Evolutionary conservation across 1,139 yeast genomes (phyloP).

Genomic region (Candida glucosophila): DNA sequence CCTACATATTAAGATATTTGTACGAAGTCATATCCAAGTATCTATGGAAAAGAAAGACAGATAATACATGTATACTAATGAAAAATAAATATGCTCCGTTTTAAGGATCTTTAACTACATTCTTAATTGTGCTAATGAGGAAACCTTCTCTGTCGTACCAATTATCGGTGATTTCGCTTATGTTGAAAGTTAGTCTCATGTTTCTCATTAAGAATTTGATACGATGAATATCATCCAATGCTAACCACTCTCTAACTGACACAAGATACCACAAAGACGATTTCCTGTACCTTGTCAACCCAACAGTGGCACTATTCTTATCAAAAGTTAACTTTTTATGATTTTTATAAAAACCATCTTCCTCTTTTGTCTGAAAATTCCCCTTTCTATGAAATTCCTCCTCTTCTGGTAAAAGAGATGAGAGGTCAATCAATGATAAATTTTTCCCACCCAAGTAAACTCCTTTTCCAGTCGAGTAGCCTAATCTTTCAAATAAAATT

Average conservation of each 20-base stretch:
- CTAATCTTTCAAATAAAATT: constrained; percentile 32
- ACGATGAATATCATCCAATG: constrained; percentile 19
- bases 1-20: too few relatives aligned
- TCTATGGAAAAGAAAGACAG: too few relatives aligned
- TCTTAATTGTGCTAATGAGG: constrained; percentile 23
- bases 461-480: constrained; percentile 28
- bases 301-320: constrained; percentile 30
- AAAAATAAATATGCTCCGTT: too few relatives aligned
- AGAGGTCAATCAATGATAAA: constrained; percentile 5
- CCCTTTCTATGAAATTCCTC: constrained; percentile 5
- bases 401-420: constrained; percentile 1
- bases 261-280: constrained; percentile 73
- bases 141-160: constrained; percentile 33
- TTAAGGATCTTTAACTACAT: too few relatives aligned
- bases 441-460: constrained; percentile 12
- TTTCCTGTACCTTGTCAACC: constrained; percentile 58
- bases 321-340: constrained; percentile 28
- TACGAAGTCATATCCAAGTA: too few relatives aligned
- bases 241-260: constrained; percentile 69
- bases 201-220: constrained; percentile 16
- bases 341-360: constrained; percentile 27
- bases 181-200: constrained; percentile 15
- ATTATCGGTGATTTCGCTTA: constrained; percentile 11
- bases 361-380: constrained; percentile 5
- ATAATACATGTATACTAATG: too few relatives aligned